phyloP scores from a whole-genome alignment of 2,329 filamentous ascomycete species.

The Herpotrichia juniperi region DNA sequence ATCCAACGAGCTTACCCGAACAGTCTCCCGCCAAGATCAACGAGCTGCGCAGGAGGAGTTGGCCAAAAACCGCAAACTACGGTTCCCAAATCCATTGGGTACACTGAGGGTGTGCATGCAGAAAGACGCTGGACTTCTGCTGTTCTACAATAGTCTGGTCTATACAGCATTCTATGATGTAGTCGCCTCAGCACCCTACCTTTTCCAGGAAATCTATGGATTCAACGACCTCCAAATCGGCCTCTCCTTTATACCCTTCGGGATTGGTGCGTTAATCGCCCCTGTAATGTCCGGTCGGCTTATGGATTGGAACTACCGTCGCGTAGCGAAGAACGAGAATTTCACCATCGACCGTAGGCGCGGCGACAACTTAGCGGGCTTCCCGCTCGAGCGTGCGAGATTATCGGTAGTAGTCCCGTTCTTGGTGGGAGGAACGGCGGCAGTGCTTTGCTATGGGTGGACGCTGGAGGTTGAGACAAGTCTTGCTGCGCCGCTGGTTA shows the following conservation, averaged over 20 bases:
- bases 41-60: constrained; percentile 27
- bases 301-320: constrained; percentile 74
- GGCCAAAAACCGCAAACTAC: constrained; percentile 39
- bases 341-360: constrained; percentile 65
- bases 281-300: constrained; percentile 57
- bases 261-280: constrained; percentile 44
- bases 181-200: constrained; percentile 53
- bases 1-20: constrained; percentile 19
- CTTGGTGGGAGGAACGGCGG: constrained; percentile 37
- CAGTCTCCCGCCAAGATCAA: constrained; percentile 25
- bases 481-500: constrained; percentile 47
- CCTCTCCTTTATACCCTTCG: constrained; percentile 48
- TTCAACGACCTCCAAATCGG: constrained; percentile 56
- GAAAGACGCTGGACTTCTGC: constrained; percentile 48
- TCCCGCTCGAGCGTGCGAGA: constrained; percentile 58
- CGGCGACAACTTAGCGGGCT: constrained; percentile 54
- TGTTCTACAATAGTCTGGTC: constrained; percentile 44
- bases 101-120: constrained; percentile 48
- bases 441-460: constrained; percentile 49
- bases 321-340: constrained; percentile 66
- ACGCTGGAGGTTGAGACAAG: constrained; percentile 35
- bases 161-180: constrained; percentile 58
- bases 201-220: constrained; percentile 53
- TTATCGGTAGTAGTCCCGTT: constrained; percentile 44
- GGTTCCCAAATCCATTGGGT: constrained; percentile 53